These are phyloP conservation scores for Saussurea involucrata DNA, from an alignment of 129 eudicot species.

Conservation along the genomic window DNA sequence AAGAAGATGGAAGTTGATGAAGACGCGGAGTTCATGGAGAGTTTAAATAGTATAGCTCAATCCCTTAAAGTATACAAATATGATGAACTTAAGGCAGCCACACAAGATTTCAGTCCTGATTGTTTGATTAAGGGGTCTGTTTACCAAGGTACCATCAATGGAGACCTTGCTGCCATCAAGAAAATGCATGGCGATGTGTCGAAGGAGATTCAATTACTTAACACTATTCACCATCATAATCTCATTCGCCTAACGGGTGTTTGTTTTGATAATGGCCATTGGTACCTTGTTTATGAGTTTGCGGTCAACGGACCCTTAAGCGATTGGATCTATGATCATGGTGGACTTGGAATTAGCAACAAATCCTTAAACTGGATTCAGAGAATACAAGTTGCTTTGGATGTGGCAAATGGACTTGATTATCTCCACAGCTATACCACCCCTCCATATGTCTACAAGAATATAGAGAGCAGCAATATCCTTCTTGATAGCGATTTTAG, in stretches of 20 bases:
- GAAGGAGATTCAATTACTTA: constrained; percentile 59
- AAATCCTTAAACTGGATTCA: constrained; percentile 56
- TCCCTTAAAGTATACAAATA: constrained; percentile 63
- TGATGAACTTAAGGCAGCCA: constrained; percentile 62
- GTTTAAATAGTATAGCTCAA: constrained; percentile 61
- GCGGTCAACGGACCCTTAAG: constrained; percentile 69
- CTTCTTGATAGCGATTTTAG: constrained; percentile 69
- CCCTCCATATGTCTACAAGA: constrained; percentile 84
- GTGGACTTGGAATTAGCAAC: constrained; percentile 8
- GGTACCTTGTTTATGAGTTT: constrained; percentile 88
- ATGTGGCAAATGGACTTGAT: constrained; percentile 82
- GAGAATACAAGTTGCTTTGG: constrained; percentile 64
- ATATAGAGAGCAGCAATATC: constrained; percentile 65
- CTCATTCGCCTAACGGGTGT: constrained; percentile 65
- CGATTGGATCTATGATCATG: constrained; percentile 56
- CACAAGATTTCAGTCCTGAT: constrained; percentile 55
- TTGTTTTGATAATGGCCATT: constrained; percentile 55
- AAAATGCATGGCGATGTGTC: constrained; percentile 77
- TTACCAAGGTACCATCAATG: constrained; percentile 67
- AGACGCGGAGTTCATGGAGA: constrained; percentile 47
- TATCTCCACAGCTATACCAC: constrained; percentile 77
- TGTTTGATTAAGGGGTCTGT: constrained; percentile 73
- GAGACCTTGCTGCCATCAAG: constrained; percentile 82
- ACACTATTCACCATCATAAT: constrained; percentile 77
- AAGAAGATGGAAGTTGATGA: constrained; percentile 46